Evolutionary conservation across 306 rosid species (phyloP).

Genomic region (Cucurbita argyrosperma): DNA sequence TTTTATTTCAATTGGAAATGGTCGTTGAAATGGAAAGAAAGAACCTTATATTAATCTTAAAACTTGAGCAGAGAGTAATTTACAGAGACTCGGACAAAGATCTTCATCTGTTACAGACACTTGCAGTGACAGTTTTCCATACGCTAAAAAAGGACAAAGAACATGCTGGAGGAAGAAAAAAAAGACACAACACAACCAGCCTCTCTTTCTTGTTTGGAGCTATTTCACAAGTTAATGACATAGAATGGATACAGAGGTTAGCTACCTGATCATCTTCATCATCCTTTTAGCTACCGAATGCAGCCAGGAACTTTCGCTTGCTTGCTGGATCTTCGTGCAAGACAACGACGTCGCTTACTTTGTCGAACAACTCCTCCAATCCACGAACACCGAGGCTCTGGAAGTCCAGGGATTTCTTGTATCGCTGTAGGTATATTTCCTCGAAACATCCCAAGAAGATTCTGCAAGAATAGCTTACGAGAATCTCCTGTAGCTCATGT

Average conservation of each 20-base stretch:
- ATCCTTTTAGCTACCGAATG: conserved; percentile 36
- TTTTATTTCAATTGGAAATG: too few relatives aligned
- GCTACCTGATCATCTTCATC: background rate
- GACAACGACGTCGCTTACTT: conserved; percentile 56
- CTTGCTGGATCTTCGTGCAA: conserved; percentile 69
- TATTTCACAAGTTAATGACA: background rate
- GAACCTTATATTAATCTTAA: background rate
- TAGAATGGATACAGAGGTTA: background rate
- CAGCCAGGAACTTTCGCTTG: conserved; percentile 60
- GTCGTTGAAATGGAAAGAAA: too few relatives aligned
- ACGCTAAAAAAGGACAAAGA: conserved; percentile 16
- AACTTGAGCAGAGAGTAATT: background rate
- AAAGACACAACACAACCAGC: conserved; percentile 20
- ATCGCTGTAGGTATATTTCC: conserved; percentile 60
- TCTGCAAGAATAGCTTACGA: conserved; percentile 84
- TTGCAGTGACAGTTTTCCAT: conserved; percentile 11
- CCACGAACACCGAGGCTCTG: conserved; percentile 42
- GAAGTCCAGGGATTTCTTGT: conserved; percentile 61
- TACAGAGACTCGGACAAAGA: background rate
- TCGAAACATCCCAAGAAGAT: conserved; percentile 63
- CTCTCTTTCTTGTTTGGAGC: background rate
- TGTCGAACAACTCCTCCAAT: conserved; percentile 66
- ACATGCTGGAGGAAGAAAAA: conserved; percentile 37
- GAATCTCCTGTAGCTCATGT: conserved; percentile 74
- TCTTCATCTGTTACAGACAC: background rate